These are phyloP conservation scores for Microbotryomycetes sp. DNA, from an alignment of 1,284 basidiomycete species.

Conservation along the genomic window DNA sequence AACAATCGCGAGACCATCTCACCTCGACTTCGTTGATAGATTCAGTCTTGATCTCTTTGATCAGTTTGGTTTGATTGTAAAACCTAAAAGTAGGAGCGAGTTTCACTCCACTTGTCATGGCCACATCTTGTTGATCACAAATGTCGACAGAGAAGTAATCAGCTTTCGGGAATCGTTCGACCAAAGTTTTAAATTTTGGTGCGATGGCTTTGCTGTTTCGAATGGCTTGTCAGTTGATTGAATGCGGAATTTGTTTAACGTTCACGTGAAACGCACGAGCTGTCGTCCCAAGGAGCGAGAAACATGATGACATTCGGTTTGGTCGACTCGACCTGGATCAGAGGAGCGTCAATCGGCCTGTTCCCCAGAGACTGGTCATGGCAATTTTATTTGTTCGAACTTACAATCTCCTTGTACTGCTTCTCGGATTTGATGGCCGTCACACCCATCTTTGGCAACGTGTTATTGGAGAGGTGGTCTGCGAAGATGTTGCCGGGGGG, in stretches of 20 bases:
- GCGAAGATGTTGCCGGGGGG: no score
- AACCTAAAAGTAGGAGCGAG: slow-evolving; percentile 24
- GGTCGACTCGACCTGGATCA: background rate
- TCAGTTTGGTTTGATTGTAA: slow-evolving; percentile 21
- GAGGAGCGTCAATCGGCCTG: background rate
- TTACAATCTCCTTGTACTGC: slow-evolving; percentile 18
- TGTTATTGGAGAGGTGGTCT: no score
- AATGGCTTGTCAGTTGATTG: background rate
- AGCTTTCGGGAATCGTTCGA: slow-evolving; percentile 3
- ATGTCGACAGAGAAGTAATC: slow-evolving; percentile 30
- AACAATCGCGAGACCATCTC: no score
- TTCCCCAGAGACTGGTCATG: background rate
- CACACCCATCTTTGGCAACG: slow-evolving; percentile 18
- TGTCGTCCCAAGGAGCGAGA: slow-evolving; percentile 30
- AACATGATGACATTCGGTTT: slow-evolving; percentile 3
- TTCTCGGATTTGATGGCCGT: slow-evolving; percentile 16
- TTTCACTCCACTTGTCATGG: slow-evolving; percentile 22
- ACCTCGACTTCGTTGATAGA: background rate
- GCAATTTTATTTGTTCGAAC: background rate
- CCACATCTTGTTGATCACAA: slow-evolving; percentile 28
- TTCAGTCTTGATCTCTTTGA: slow-evolving; percentile 10
- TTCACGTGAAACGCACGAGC: slow-evolving; percentile 4
- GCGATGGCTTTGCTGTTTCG: slow-evolving; percentile 21
- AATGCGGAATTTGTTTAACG: background rate
- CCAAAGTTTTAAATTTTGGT: slow-evolving; percentile 15